A percentile compares a stretch with the other conserved stretches of the same genome.
These are phyloP conservation scores for Keithomyces neogunnii DNA, from an alignment of 2,329 filamentous ascomycete species.

Conservation along the genomic window DNA sequence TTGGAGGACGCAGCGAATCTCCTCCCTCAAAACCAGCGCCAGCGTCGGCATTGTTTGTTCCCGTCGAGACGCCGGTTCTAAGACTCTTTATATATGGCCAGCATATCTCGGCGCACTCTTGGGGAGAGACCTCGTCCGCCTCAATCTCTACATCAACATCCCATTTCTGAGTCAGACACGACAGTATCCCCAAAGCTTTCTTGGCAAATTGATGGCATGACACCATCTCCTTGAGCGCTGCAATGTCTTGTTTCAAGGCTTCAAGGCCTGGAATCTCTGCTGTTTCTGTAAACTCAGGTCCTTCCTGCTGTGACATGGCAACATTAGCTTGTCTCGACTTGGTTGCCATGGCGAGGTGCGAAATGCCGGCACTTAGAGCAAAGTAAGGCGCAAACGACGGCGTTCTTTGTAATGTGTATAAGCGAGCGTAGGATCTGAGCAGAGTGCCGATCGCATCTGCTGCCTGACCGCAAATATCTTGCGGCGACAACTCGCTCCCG, in stretches of 20 bases:
- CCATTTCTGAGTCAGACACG: conserved; percentile 49
- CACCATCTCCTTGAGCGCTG: conserved; percentile 50
- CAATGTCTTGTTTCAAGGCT: conserved; percentile 43
- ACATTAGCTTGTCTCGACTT: conserved; percentile 23
- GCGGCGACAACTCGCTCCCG: conserved; percentile 51
- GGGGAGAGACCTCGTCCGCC: conserved; percentile 17
- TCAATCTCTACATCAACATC: conserved; percentile 40
- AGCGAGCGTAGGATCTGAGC: conserved; percentile 43
- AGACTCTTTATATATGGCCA: background rate
- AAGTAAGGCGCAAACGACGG: conserved; percentile 53
- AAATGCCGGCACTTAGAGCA: conserved; percentile 47
- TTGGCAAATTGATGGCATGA: conserved; percentile 50
- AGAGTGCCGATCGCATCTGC: conserved; percentile 49
- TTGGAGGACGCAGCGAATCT: background rate
- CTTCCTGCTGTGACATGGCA: conserved; percentile 5
- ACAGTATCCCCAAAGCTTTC: conserved; percentile 49
- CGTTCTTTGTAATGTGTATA: conserved; percentile 47
- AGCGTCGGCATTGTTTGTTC: background rate
- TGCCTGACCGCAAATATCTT: conserved; percentile 55
- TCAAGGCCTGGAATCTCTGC: conserved; percentile 14
- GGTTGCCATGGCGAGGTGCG: conserved; percentile 41
- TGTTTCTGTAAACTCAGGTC: background rate
- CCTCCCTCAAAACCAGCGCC: background rate
- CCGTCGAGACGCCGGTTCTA: background rate
- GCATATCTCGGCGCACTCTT: conserved; percentile 20